A percentile compares a stretch with the other conserved stretches of the same genome.
These are phyloP conservation scores for Ocimum tenuiflorum DNA, from an alignment of 257 asterid species.

Conservation along the genomic window DNA sequence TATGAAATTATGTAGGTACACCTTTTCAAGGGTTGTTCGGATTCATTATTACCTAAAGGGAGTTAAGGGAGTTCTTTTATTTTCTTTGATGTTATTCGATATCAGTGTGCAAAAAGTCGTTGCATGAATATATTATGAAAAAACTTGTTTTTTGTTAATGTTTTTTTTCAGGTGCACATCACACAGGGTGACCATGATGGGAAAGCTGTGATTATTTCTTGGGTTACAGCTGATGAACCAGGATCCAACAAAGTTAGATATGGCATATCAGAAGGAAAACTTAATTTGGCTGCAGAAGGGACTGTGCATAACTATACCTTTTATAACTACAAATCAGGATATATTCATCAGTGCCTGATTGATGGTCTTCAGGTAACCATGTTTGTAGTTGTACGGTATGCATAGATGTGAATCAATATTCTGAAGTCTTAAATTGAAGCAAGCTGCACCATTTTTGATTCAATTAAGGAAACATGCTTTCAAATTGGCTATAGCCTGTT, in stretches of 20 bases:
- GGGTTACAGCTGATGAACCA: conserved; percentile 72
- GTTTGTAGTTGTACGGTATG: not conserved
- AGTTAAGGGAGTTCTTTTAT: not conserved
- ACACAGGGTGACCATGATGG: conserved; percentile 96
- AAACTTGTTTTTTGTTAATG: no score
- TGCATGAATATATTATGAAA: not conserved
- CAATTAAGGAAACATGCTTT: not conserved
- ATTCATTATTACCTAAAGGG: not conserved
- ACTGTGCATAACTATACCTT: conserved; percentile 62
- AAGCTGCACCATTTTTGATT: not conserved
- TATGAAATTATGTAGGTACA: not conserved
- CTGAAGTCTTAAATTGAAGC: not conserved
- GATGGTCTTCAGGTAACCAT: conserved; percentile 65
- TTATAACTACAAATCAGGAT: conserved; percentile 67
- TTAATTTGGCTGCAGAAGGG: conserved; percentile 55
- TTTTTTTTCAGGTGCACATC: conserved; percentile 78
- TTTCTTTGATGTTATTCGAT: not conserved
- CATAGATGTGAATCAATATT: not conserved
- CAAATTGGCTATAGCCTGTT: not conserved
- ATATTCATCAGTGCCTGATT: conserved; percentile 68
- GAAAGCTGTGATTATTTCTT: conserved; percentile 68
- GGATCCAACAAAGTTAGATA: conserved; percentile 69
- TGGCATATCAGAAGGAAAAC: conserved; percentile 61
- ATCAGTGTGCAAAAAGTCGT: not conserved
- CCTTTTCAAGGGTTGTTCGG: not conserved